These are phyloP conservation scores for Phytophthora constricta DNA, from an alignment of 352 stramenopile species.

Conservation along the genomic window DNA sequence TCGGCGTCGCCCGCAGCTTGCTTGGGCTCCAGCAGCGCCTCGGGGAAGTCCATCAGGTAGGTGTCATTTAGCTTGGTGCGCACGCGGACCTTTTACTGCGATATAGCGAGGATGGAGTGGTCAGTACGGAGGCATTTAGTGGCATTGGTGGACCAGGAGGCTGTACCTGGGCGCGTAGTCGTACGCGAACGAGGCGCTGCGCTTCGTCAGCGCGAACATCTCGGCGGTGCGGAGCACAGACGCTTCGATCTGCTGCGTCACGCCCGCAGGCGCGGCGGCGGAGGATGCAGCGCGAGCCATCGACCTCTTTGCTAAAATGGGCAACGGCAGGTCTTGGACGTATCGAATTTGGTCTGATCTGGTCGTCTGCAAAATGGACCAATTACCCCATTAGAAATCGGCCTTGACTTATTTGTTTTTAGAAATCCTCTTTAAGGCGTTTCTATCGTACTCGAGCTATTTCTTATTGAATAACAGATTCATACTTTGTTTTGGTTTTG, in stretches of 20 bases:
- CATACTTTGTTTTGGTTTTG: no score
- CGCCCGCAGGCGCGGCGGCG: slow-evolving; percentile 1
- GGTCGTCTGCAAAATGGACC: no score
- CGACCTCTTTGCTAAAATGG: no score
- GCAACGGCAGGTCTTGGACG: no score
- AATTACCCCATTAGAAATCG: no score
- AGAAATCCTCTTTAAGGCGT: no score
- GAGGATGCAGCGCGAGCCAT: slow-evolving; percentile 4
- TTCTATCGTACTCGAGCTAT: no score
- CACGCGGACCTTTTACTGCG: slow-evolving; percentile 80
- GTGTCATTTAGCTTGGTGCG: slow-evolving; percentile 65
- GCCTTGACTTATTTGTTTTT: no score
- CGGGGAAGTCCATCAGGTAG: slow-evolving; percentile 61
- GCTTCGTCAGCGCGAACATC: slow-evolving; percentile 78
- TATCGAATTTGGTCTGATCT: no score
- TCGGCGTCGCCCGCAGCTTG: slow-evolving; percentile 9
- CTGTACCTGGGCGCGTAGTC: slow-evolving; percentile 70
- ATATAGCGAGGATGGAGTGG: background rate
- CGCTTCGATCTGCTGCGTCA: slow-evolving; percentile 56
- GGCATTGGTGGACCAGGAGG: background rate
- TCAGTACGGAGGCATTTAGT: background rate
- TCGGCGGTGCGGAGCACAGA: slow-evolving; percentile 75
- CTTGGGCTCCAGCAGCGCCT: slow-evolving; percentile 57
- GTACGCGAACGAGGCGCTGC: slow-evolving; percentile 40
- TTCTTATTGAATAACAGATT: no score